Conservation (phyloP, 2,329 filamentous ascomycete species). For the Waltergamsia citrina region DNA sequence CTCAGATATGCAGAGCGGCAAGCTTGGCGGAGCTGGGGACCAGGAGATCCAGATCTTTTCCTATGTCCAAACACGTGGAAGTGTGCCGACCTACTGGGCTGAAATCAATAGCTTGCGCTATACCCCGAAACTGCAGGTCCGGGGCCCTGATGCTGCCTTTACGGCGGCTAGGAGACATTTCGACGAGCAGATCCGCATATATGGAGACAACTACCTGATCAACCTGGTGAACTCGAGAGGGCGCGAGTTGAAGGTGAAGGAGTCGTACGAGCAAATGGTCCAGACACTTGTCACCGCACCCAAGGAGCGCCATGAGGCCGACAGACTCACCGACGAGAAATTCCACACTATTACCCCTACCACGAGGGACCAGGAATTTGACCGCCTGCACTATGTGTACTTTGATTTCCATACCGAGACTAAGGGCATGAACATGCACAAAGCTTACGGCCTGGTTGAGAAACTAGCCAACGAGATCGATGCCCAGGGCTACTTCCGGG, state of each 20-base stretch:
- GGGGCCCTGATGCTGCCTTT: slow-evolving; percentile 71
- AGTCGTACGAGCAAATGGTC: slow-evolving; percentile 88
- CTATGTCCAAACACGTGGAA: slow-evolving; percentile 93
- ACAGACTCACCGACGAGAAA: slow-evolving; percentile 64
- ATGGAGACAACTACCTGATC: slow-evolving; percentile 94
- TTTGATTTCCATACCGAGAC: slow-evolving; percentile 99
- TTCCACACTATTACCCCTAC: slow-evolving; percentile 67
- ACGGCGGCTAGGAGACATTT: slow-evolving; percentile 81
- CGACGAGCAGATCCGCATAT: slow-evolving; percentile 82
- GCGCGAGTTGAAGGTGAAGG: slow-evolving; percentile 80
- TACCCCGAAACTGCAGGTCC: slow-evolving; percentile 80
- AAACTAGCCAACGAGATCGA: slow-evolving; percentile 67
- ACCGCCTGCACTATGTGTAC: slow-evolving; percentile 90
- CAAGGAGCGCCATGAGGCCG: slow-evolving; percentile 54
- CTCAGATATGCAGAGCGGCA: slow-evolving; percentile 65
- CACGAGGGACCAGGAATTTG: slow-evolving; percentile 52
- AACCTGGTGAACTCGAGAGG: slow-evolving; percentile 97
- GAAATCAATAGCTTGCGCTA: slow-evolving; percentile 93
- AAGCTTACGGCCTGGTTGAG: slow-evolving; percentile 78
- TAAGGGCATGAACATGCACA: slow-evolving; percentile 88
- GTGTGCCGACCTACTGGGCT: slow-evolving; percentile 91
- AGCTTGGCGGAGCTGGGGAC: slow-evolving; percentile 40
- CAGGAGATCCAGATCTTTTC: slow-evolving; percentile 83
- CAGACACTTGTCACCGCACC: slow-evolving; percentile 61
- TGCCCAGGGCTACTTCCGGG: slow-evolving; percentile 85